A percentile compares a stretch with the other conserved stretches of the same genome.
Evolutionary conservation across 1,139 yeast genomes (phyloP).

Genomic region (Saccharomyces hybrid): DNA sequence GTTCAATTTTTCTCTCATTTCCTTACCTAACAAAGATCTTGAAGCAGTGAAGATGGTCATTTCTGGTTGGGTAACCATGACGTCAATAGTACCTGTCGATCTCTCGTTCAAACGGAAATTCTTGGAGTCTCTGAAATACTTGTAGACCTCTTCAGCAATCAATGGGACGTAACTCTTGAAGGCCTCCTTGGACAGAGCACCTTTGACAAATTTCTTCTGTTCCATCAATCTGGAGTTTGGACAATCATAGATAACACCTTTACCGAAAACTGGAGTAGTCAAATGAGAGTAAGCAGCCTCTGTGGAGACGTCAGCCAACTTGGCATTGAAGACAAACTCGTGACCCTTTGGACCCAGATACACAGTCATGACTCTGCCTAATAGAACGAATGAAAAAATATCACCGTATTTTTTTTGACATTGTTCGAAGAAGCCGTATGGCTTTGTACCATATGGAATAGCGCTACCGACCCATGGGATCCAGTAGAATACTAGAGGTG

Average conservation of each 20-base stretch:
- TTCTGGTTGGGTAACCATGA: slow-evolving; percentile 86
- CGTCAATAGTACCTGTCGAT: slow-evolving; percentile 51
- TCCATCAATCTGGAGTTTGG: slow-evolving; percentile 93
- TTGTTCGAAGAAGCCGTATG: slow-evolving; percentile 76
- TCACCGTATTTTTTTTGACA: slow-evolving; percentile 84
- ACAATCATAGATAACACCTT: slow-evolving; percentile 95
- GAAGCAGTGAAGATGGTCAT: slow-evolving; percentile 95
- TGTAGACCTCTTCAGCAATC: slow-evolving; percentile 67
- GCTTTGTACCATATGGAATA: slow-evolving; percentile 79
- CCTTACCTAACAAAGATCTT: slow-evolving; percentile 83
- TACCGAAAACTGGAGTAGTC: slow-evolving; percentile 96
- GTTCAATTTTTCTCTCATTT: slow-evolving; percentile 77
- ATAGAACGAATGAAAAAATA: slow-evolving; percentile 77
- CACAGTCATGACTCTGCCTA: slow-evolving; percentile 92
- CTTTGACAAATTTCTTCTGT: slow-evolving; percentile 93
- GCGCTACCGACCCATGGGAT: slow-evolving; percentile 96
- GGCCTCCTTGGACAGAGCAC: slow-evolving; percentile 78
- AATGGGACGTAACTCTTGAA: slow-evolving; percentile 83
- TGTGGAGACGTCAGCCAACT: slow-evolving; percentile 83
- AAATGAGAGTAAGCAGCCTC: slow-evolving; percentile 93
- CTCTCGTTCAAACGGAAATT: slow-evolving; percentile 36
- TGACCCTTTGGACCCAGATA: slow-evolving; percentile 96
- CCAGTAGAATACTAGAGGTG: slow-evolving; percentile 87
- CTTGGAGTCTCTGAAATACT: slow-evolving; percentile 50
- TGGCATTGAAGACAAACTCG: slow-evolving; percentile 90